Conservation (phyloP, 73 alveolate species). For the Breviolum minutum region DNA sequence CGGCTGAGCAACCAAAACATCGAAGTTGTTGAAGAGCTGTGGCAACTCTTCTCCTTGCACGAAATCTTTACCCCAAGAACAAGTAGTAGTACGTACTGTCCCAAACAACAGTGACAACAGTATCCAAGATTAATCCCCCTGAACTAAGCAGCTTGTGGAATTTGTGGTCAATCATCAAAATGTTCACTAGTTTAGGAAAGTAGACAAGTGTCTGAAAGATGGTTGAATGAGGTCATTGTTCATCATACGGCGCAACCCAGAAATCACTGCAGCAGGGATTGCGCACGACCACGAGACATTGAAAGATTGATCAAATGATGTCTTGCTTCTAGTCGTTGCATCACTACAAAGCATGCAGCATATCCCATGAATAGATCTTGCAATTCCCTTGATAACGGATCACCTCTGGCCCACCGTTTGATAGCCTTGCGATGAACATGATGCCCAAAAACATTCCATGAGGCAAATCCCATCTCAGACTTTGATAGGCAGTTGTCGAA, state of each 20-base stretch:
- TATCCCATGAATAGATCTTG: neutral
- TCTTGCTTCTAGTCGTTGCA: constrained; percentile 13
- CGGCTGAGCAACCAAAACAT: neutral
- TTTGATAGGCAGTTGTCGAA: neutral
- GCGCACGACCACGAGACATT: neutral
- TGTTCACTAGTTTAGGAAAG: neutral
- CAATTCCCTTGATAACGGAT: neutral
- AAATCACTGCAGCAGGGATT: neutral
- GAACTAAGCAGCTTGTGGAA: too few species aligned
- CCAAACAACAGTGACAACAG: neutral
- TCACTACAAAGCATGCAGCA: neutral
- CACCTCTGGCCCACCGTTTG: neutral
- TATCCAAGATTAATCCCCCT: too few species aligned
- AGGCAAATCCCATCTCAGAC: neutral
- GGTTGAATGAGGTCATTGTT: neutral
- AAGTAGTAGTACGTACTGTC: neutral
- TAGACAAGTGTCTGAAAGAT: neutral
- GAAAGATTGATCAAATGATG: neutral
- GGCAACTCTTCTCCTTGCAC: neutral
- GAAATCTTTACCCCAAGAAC: neutral
- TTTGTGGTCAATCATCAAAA: neutral
- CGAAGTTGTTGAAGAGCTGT: neutral
- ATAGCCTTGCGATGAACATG: neutral
- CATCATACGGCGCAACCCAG: neutral
- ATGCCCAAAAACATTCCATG: neutral